A percentile compares a stretch with the other conserved stretches of the same genome.
These are phyloP conservation scores for Rosa persica DNA, from an alignment of 306 rosid species.

Conservation along the genomic window DNA sequence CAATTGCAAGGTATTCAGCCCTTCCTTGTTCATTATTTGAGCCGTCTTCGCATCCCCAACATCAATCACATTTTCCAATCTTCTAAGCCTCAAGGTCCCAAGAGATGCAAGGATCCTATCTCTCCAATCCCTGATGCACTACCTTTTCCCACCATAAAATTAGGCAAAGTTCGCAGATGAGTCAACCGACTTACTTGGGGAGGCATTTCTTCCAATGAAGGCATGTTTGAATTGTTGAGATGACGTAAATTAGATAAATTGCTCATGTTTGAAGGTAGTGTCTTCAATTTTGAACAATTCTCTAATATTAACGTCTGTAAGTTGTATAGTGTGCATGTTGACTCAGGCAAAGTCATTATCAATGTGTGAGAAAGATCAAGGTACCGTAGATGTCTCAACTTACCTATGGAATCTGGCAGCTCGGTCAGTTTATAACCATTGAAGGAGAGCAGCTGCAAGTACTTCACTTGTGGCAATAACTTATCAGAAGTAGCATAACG, in stretches of 20 bases:
- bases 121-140: neutral
- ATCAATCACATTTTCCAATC: conserved; percentile 20
- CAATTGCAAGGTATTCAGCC: conserved; percentile 6
- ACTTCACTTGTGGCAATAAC: too few relatives aligned
- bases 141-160: neutral
- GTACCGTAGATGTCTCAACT: neutral
- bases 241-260: too few relatives aligned
- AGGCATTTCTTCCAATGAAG: conserved; percentile 16
- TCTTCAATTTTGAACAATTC: too few relatives aligned
- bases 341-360: too few relatives aligned
- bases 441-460: too few relatives aligned
- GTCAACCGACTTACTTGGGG: conserved; percentile 10
- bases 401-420: conserved; percentile 7
- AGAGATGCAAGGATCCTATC: neutral
- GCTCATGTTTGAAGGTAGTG: too few relatives aligned
- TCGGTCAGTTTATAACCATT: too few relatives aligned
- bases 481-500: too few relatives aligned
- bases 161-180: conserved; percentile 1
- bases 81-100: conserved; percentile 8
- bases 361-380: too few relatives aligned
- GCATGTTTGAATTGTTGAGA: neutral
- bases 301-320: too few relatives aligned
- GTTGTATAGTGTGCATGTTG: too few relatives aligned
- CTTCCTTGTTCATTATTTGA: neutral
- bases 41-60: conserved; percentile 5